These are phyloP conservation scores for Beauveria sp. DNA, from an alignment of 2,329 filamentous ascomycete species.

Conservation along the genomic window DNA sequence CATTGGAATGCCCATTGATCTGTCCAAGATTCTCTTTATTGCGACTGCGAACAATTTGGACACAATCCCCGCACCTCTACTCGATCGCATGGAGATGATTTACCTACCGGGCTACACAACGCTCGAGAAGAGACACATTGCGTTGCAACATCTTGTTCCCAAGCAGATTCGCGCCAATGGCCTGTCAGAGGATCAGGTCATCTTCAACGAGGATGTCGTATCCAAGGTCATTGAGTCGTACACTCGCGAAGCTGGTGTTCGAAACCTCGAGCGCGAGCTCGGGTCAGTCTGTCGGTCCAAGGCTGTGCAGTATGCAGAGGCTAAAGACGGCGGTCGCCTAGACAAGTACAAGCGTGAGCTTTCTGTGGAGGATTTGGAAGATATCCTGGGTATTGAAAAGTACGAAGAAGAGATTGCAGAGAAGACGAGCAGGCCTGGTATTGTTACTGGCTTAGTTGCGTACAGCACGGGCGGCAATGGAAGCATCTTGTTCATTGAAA, in stretches of 20 bases:
- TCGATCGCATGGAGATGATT: constrained; percentile 97
- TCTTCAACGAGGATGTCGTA: constrained; percentile 73
- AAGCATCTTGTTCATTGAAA: constrained; percentile 96
- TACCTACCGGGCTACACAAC: constrained; percentile 92
- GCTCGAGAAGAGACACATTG: constrained; percentile 93
- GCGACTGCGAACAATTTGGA: constrained; percentile 93
- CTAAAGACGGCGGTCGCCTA: constrained; percentile 63
- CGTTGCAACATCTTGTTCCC: constrained; percentile 84
- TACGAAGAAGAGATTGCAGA: constrained; percentile 96
- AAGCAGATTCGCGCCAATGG: constrained; percentile 94
- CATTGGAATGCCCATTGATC: constrained; percentile 87
- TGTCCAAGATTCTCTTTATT: constrained; percentile 95
- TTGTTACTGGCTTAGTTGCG: constrained; percentile 92
- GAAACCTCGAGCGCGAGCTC: constrained; percentile 92
- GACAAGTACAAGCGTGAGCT: constrained; percentile 68
- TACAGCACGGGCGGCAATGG: constrained; percentile 91
- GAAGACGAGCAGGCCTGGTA: constrained; percentile 72
- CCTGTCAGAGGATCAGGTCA: constrained; percentile 65
- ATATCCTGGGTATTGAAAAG: constrained; percentile 84
- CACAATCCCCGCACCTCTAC: constrained; percentile 85
- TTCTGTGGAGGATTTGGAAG: constrained; percentile 73
- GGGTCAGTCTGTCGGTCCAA: constrained; percentile 91
- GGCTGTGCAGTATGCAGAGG: constrained; percentile 90
- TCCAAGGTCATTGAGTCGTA: constrained; percentile 95
- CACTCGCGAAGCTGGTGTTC: constrained; percentile 91